These are phyloP conservation scores for Fusarium siculi DNA, from an alignment of 2,329 filamentous ascomycete genomes.

Conservation along the genomic window DNA sequence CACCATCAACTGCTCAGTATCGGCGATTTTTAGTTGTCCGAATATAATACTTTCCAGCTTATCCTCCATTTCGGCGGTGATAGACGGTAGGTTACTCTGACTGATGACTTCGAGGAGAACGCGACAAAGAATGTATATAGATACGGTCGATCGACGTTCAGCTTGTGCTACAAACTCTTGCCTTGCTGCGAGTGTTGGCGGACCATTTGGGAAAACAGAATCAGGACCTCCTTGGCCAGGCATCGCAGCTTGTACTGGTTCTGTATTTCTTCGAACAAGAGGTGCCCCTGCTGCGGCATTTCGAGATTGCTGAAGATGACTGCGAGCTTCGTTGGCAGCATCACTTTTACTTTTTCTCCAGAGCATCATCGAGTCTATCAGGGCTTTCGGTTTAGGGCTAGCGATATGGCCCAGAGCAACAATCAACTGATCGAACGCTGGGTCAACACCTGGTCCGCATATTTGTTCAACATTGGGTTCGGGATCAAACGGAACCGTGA, in stretches of 20 bases:
- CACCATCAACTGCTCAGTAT: conserved; percentile 80
- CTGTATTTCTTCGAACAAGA: conserved; percentile 78
- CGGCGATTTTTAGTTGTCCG: conserved; percentile 89
- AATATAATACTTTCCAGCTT: conserved; percentile 97
- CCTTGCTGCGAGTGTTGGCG: conserved; percentile 57
- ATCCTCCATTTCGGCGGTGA: conserved; percentile 92
- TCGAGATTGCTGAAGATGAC: conserved; percentile 65
- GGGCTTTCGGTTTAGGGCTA: conserved; percentile 89
- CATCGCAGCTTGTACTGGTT: conserved; percentile 66
- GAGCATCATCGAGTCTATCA: conserved; percentile 97
- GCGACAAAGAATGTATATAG: conserved; percentile 94
- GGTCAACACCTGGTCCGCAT: conserved; percentile 89
- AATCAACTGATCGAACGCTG: conserved; percentile 93
- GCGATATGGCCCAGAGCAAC: conserved; percentile 93
- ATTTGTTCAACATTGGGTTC: conserved; percentile 89
- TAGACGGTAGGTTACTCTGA: conserved; percentile 83
- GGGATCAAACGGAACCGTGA: conserved; percentile 80
- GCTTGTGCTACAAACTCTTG: conserved; percentile 82
- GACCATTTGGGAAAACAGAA: conserved; percentile 48
- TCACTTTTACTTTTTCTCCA: conserved; percentile 98
- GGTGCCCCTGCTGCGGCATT: conserved; percentile 56
- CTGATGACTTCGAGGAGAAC: conserved; percentile 94
- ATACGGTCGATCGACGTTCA: conserved; percentile 91
- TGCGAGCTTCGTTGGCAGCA: conserved; percentile 76
- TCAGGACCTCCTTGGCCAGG: conserved; percentile 42